Percentiles rank a stretch among this genome's conserved stretches.
Conservation (phyloP, 1,284 basidiomycete genomes). For the Tylopilus orsonianus region DNA sequence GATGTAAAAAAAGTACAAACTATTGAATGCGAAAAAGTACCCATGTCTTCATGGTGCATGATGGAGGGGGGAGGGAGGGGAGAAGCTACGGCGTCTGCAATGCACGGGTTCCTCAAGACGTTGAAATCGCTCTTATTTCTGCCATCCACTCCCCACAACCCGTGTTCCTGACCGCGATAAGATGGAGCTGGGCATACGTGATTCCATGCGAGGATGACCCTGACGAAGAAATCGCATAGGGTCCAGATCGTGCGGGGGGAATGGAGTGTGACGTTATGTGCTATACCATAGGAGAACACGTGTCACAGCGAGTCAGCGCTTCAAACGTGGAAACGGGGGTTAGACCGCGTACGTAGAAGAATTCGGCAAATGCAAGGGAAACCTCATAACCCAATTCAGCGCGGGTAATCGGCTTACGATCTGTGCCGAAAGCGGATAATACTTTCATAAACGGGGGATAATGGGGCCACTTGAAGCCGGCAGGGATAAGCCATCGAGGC, state of each 20-base stretch:
- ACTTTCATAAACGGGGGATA: slow-evolving; percentile 27
- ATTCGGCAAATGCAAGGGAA: slow-evolving; percentile 32
- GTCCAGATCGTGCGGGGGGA: slow-evolving; percentile 16
- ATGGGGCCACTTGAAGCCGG: slow-evolving; percentile 25
- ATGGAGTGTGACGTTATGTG: slow-evolving; percentile 18
- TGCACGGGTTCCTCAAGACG: slow-evolving; percentile 19
- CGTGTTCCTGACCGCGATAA: slow-evolving; percentile 30
- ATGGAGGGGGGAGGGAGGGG: neutral
- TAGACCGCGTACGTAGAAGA: slow-evolving; percentile 28
- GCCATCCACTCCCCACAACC: slow-evolving; percentile 30
- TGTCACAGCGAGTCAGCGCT: slow-evolving; percentile 6
- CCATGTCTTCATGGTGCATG: neutral
- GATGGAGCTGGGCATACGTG: slow-evolving; percentile 25
- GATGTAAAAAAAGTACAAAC: slow-evolving; percentile 1
- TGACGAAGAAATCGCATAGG: slow-evolving; percentile 22
- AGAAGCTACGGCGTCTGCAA: neutral
- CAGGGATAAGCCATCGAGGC: neutral
- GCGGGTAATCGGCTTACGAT: slow-evolving; percentile 22
- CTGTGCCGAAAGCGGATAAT: slow-evolving; percentile 24
- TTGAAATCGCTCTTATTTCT: slow-evolving; percentile 24
- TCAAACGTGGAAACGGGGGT: neutral
- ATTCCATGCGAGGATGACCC: slow-evolving; percentile 20
- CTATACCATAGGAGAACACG: slow-evolving; percentile 6
- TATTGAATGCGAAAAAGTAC: slow-evolving; percentile 5
- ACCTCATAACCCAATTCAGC: slow-evolving; percentile 30